Evolutionary conservation across 257 asterid species (phyloP).

Genomic region (Knoxia roxburghii): DNA sequence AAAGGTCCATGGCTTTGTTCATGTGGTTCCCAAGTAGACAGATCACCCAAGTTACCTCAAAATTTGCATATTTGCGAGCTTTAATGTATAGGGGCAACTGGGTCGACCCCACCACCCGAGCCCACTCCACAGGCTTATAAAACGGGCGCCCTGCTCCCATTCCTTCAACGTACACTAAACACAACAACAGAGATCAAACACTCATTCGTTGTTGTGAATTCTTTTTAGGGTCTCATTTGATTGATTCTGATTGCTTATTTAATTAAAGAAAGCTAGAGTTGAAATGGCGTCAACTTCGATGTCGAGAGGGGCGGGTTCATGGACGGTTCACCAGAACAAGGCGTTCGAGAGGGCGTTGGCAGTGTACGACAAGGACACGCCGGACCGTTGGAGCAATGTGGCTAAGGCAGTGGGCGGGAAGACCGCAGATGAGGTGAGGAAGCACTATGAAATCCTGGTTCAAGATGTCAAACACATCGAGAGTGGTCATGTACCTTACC

Average conservation of each 20-base stretch:
- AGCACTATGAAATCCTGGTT: conserved; percentile 56
- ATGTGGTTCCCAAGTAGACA: conserved; percentile 53
- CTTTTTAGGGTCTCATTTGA: too few relatives aligned
- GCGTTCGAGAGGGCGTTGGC: conserved; percentile 79
- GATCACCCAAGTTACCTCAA: conserved; percentile 33
- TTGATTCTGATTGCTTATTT: too few relatives aligned
- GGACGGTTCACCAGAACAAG: conserved; percentile 72
- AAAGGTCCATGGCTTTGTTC: conserved; percentile 14
- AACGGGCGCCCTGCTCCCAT: conserved; percentile 9
- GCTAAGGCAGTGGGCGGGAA: conserved; percentile 67
- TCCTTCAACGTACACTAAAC: conserved; percentile 16
- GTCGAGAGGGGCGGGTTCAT: conserved; percentile 29
- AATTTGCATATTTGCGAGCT: conserved; percentile 25
- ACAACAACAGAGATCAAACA: too few relatives aligned
- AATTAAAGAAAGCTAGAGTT: background rate
- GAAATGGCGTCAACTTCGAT: conserved; percentile 35
- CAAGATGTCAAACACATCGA: conserved; percentile 56
- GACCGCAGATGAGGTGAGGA: conserved; percentile 60
- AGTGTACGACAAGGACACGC: conserved; percentile 55
- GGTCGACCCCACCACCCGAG: conserved; percentile 21
- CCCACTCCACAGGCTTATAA: conserved; percentile 21
- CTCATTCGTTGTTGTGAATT: too few relatives aligned
- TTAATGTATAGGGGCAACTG: conserved; percentile 34
- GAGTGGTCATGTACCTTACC: conserved; percentile 58
- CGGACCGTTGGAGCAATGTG: conserved; percentile 81